A percentile compares a stretch with the other conserved stretches of the same genome.
Conservation (phyloP, 768 basidiomycete species). For the Agrocybe pediades region DNA sequence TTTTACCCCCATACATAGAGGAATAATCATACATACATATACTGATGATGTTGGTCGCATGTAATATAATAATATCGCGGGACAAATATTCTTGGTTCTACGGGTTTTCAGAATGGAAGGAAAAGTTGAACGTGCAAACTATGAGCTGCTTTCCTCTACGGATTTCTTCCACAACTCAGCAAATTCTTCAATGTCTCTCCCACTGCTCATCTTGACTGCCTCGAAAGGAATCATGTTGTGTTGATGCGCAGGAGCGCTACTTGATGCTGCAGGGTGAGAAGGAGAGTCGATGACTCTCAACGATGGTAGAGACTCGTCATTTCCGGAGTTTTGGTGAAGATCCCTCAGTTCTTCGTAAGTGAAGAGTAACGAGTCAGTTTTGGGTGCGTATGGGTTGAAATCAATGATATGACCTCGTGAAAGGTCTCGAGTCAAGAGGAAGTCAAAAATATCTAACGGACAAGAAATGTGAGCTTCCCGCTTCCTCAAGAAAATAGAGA, state of each 20-base stretch:
- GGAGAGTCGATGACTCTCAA: constrained; percentile 74
- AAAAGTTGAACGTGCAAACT: neutral
- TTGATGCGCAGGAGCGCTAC: constrained; percentile 73
- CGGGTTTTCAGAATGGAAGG: no score
- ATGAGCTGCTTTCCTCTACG: constrained; percentile 36
- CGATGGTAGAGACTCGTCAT: constrained; percentile 30
- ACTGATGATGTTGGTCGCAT: neutral
- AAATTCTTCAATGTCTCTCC: constrained; percentile 73
- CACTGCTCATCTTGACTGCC: constrained; percentile 77
- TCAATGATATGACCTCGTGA: constrained; percentile 81
- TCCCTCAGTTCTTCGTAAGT: constrained; percentile 72
- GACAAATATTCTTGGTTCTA: no score
- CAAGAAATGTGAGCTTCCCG: constrained; percentile 1
- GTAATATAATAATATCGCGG: neutral
- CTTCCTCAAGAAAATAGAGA: neutral
- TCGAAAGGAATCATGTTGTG: constrained; percentile 94
- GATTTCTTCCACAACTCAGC: constrained; percentile 63
- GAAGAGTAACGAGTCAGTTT: constrained; percentile 89
- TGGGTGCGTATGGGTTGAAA: constrained; percentile 85
- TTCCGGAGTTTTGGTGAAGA: constrained; percentile 24
- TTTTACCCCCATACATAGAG: neutral
- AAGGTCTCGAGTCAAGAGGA: constrained; percentile 84
- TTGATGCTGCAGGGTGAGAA: constrained; percentile 65
- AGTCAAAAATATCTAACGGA: constrained; percentile 75
- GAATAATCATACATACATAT: neutral